Evolutionary conservation across 495 filamentous ascomycete species (phyloP).

Genomic region (Penicillium goetzii): DNA sequence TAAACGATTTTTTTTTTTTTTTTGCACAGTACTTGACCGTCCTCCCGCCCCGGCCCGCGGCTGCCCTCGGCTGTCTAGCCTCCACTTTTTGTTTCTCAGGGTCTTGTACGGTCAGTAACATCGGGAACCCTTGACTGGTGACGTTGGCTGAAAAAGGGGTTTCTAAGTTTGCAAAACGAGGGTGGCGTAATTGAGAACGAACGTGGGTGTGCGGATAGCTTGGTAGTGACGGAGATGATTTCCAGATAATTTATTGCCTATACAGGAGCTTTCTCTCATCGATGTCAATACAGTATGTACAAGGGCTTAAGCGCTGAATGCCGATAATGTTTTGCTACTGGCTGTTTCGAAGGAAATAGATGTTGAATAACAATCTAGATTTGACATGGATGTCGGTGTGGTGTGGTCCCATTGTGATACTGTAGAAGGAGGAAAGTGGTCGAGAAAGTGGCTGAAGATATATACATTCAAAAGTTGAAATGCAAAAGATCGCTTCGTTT

Average conservation of each 20-base stretch:
- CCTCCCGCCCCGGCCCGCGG: too few species aligned
- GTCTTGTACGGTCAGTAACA: neutral
- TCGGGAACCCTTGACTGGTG: neutral
- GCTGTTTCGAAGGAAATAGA: neutral
- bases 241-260: neutral
- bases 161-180: neutral
- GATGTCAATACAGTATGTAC: neutral
- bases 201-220: neutral
- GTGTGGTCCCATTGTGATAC: neutral
- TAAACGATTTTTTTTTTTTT: neutral
- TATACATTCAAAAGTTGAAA: constrained; percentile 1
- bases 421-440: neutral
- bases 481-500: constrained; percentile 5
- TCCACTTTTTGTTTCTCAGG: neutral
- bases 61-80: neutral
- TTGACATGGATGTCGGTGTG: neutral
- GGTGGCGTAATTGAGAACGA: neutral
- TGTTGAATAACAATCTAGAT: neutral
- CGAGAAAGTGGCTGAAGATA: neutral
- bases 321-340: neutral
- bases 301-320: too few species aligned
- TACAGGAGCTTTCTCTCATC: neutral
- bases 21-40: neutral
- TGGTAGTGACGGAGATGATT: neutral
- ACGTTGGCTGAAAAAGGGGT: neutral